Base-by-base conservation (phyloP, 2,329 filamentous ascomycete genomes). In the Aspergillus sp. region DNA sequence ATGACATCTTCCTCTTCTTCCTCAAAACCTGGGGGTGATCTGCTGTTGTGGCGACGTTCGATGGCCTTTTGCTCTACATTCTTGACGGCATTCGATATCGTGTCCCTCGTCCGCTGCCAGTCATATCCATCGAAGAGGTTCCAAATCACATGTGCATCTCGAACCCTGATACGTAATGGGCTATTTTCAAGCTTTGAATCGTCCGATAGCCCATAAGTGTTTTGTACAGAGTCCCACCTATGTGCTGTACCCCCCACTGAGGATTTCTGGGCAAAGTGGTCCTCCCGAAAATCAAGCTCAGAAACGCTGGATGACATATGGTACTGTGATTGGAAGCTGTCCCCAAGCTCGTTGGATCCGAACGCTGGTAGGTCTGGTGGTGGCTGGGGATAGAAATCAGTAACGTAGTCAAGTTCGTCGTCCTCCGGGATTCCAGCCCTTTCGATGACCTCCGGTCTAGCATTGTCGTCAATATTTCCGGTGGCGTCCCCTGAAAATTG, bases 91-190 rank as follows among this genome's bases (percentile, higher is more conserved):
- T 93, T 90, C 21, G 87, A 87, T 56, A 99, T 96, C 4, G 89
- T 86, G 61, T 95, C 89, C 44, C 93, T 85, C 0, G 96, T 99
- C 44, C 86, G 84, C 65, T 88, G 85, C 96, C 96, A 99, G 74
- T 99, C 96, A 71, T 96, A 99, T 1, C 95, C 95, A 77, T 99
- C 95, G 73, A 95, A 97, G 1, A 99, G 79, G 69, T 99, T 96
- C 95, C 95, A 99, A 59, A 98, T 97, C 52, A 97, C 79, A 70
- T 98, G 91, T 6, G 96, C 88, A 69, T 97, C 91, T 24, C 90
- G 87, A 15, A 98, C 83, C 5, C 86, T 86, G 3, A 97, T 81
- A 62, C 86, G 87, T 14, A 99, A 76, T 6, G 93, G 91, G 61
- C 88, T 90, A 53, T 81, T 81, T 40, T 82, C 80, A 8, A 87